Evolutionary conservation across 306 rosid species (phyloP), one percentile per base, ranked within the genome.

Genomic region (Datisca glomerata): DNA sequence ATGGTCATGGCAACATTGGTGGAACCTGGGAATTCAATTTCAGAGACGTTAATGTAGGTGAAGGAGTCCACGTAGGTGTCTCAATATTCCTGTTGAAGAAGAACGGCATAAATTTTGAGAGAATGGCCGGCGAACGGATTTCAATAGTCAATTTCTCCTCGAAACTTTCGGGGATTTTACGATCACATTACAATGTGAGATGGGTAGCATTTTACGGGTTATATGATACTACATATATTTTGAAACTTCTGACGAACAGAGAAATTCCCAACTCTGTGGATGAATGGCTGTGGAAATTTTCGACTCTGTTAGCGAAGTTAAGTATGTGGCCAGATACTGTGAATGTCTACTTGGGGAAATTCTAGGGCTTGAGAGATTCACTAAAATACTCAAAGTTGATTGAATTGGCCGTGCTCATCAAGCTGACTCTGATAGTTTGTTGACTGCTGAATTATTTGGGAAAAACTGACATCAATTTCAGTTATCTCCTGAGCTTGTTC

Each of bases 131-230:
- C 1, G 13, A 38, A 0, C 46, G 57, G 5, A 51, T 51, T 7
- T 2, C 24, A 1, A 3, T 51, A 0, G 1, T 0, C 0, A 5
- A 7, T 11, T 51, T 51, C n/a, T 5, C 17, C 2, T 0, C 3
- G 0, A 24, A 3, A 0, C 16, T 24, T 21, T 0, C 12, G 0
- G 3, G 0, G 1, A 18, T 38, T 5, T 1, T 51, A 0, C 12
- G 19, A 10, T 12, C 24, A 1, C 8, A 7, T 12, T 1, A 4
- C 0, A 4, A 21, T 4, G 2, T 12, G 0, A 7, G 38, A 24
- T 51, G 57, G 57, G 20, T 51, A 0, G 24, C 57, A 0, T 51
- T 51, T 9, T 46, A 51, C 6, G 57, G 47, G 2, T 1, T 51
- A 0, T 51, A 51, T 25, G 57, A 51, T 1, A 25, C 21, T 0